Base-by-base conservation (phyloP, 176 grass and related monocot species). In the Thalia dealbata region DNA sequence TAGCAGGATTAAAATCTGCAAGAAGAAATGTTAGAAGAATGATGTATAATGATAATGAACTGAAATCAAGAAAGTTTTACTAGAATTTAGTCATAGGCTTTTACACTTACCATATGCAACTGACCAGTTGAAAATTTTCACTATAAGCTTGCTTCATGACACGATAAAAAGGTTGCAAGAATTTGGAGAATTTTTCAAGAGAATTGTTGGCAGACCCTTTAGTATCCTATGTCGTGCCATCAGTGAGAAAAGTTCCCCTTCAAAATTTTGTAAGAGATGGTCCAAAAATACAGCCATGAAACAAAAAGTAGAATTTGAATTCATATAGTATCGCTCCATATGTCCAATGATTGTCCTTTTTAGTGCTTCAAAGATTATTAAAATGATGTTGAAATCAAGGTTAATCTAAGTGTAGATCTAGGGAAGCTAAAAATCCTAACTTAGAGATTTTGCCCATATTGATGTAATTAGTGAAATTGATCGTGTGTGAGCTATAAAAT, bases 121-220 rank as follows among this genome's bases (percentile, higher is more conserved):
- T 78, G 74, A 8, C 74, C 61, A 82, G 74, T 82, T 79, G 64
- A 78, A 50, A 78, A 88, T 51, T 73, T 91, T 99, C 67, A 99
- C 83, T 50, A 71, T 69, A 42, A 99, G 74, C 59, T 52, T 81
- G 28, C n/a, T 52, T 24, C 79, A 65, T 42, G 90, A 90, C 71
- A 99, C 95, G 30, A 85, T 59, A 76, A 91, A 86, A 83, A 99
- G 73, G 77, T 86, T 91, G 81, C 90, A 93, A 55, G 69, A 82
- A 83, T 50, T 79, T 48, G 87, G 84, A 32, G 82, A 80, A 62
- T 70, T 68, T 85, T 86, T 84, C 80, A 93, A 59, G 21, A 88
- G 62, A 62, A 50, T 67, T 71, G 66, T 52, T 62, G 87, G 76
- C 67, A 91, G 74, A 22, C 77, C 64, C 52, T 79, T 78, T 68